Base-by-base conservation (phyloP, 495 filamentous ascomycete species). In the Penicillium simplicissimum region DNA sequence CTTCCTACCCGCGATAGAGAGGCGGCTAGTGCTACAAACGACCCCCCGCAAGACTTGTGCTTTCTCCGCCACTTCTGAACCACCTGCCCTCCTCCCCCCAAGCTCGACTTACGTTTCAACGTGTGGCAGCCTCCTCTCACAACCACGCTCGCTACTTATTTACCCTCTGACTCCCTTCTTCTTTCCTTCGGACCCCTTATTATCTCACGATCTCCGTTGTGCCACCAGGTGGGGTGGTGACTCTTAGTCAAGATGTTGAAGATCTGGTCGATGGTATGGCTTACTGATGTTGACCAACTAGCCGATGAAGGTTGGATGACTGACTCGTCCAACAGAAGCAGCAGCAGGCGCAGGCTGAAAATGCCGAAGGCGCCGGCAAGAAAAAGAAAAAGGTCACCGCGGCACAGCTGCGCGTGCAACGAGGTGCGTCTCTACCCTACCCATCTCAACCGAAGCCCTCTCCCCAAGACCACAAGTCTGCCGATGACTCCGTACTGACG, bases 361-460 rank as follows among this genome's bases (percentile, higher is more conserved):
- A 93, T 75, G 91, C 89, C 59, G 90, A 91, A 63, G 90, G 91
- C 51, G 86, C 83, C 17, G 88, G 88, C 0, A 84, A 86, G 56
- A 95, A 92, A 83, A 97, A 96, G 83, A 97, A 97, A 86, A 97
- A 96, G 80, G 93, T 98, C 61, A 98, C 95, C 34, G 91, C 95
- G 43, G 95, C 95, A 60, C 93, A 97, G 77, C 77, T 98, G 62
- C 90, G 95, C 52, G 93, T 96, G 58, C 96, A 98, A 78, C 95
- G 96, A 89, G 95, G 95, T 96, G 2, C 17, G 63, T 53, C 28
- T 42, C 36, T 49, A 21, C 55, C 33, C 14, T 5, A 28, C 38
- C 21, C 21, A 28, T 19, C 15, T 49, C 64, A 42, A 53, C 14
- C 52, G 35, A 40, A 35, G 19, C 40, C 40, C 14, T 8, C 38